phyloP scores from a whole-genome alignment of 2,329 filamentous ascomycete genomes.

The Talaromyces sp. region DNA sequence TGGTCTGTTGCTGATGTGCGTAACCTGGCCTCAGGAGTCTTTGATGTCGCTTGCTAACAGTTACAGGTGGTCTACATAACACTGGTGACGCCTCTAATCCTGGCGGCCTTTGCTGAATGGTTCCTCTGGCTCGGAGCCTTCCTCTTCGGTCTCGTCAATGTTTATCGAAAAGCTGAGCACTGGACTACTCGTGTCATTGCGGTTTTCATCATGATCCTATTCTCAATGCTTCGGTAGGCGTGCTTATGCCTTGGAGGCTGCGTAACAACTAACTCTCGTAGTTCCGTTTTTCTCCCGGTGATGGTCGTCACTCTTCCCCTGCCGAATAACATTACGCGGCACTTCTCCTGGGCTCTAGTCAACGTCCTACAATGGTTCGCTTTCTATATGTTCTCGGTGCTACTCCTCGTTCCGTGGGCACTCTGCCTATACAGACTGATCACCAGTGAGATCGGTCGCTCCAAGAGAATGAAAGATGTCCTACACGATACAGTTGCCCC shows the following conservation, averaged over 20 bases:
- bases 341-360: constrained; percentile 70
- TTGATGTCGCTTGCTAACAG: background rate
- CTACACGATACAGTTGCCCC: constrained; percentile 82
- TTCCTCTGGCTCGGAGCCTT: constrained; percentile 93
- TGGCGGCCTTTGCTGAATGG: constrained; percentile 87
- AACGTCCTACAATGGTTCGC: constrained; percentile 84
- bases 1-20: constrained; percentile 41
- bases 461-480: constrained; percentile 75
- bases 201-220: constrained; percentile 69
- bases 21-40: constrained; percentile 6
- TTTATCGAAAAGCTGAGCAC: constrained; percentile 83
- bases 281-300: constrained; percentile 81
- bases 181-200: constrained; percentile 77
- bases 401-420: constrained; percentile 85
- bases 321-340: constrained; percentile 65
- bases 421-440: constrained; percentile 91
- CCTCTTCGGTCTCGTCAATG: constrained; percentile 83
- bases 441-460: constrained; percentile 78
- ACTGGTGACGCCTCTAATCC: constrained; percentile 75
- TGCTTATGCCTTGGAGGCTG: background rate
- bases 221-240: constrained; percentile 69
- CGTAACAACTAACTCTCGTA: constrained; percentile 33
- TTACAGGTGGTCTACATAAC: constrained; percentile 76
- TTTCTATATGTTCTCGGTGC: constrained; percentile 84
- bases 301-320: constrained; percentile 92